Conservation (phyloP, 768 basidiomycete genomes). For the Kwoniella mangroviensis region DNA sequence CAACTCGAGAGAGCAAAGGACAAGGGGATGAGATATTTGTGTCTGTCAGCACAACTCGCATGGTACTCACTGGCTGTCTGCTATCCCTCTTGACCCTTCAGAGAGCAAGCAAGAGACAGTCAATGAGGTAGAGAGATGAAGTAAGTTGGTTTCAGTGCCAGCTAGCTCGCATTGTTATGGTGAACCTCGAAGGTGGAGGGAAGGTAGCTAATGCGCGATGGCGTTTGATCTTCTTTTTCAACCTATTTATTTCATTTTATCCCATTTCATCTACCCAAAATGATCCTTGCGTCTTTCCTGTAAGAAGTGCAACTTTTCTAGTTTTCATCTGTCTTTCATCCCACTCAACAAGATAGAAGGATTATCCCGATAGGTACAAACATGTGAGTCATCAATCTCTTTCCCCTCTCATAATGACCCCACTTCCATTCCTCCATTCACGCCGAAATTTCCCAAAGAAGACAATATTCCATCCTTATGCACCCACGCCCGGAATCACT, state of each 20-base stretch:
- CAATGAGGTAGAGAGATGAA: too few species aligned
- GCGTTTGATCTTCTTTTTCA: neutral
- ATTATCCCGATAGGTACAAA: neutral
- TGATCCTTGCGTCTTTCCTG: neutral
- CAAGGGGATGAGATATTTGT: too few species aligned
- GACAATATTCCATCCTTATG: slow-evolving; percentile 33
- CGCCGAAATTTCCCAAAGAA: slow-evolving; percentile 19
- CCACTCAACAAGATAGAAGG: neutral
- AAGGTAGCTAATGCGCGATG: neutral
- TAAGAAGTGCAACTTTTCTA: neutral
- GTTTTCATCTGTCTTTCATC: neutral
- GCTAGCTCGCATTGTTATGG: neutral
- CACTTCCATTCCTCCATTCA: neutral
- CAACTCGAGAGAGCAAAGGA: too few species aligned
- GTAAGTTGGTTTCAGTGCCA: neutral
- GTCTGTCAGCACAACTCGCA: too few species aligned
- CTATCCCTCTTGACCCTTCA: too few species aligned
- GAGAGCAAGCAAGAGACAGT: too few species aligned
- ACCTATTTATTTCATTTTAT: neutral
- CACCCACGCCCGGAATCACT: slow-evolving; percentile 23
- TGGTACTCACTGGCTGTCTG: too few species aligned
- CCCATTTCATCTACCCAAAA: neutral
- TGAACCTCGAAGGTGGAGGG: neutral
- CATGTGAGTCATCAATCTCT: neutral
- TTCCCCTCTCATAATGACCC: too few species aligned